Percentiles rank a stretch among this genome's conserved stretches.
phyloP scores from a whole-genome alignment of 495 filamentous ascomycete species.

The Zalerion maritima region DNA sequence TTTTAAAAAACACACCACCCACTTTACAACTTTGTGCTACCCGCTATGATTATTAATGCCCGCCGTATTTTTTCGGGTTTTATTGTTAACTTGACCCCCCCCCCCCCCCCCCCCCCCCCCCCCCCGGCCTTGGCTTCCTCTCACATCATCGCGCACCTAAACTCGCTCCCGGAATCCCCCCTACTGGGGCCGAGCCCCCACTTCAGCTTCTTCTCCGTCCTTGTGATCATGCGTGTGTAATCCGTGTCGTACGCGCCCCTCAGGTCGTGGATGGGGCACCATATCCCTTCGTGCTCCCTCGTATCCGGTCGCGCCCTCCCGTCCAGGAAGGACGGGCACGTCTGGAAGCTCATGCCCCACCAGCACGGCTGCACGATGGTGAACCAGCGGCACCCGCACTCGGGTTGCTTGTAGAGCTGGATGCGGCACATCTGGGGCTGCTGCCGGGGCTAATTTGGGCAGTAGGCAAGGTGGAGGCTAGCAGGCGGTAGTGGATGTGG shows the following conservation, averaged over 20 bases:
- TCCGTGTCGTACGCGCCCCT: constrained; percentile 21
- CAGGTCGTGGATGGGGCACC: constrained; percentile 17
- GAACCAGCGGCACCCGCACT: constrained; percentile 26
- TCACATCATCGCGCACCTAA: constrained; percentile 13
- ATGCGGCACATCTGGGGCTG: constrained; percentile 19
- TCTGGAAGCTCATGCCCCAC: constrained; percentile 20
- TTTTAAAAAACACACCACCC: too few species aligned
- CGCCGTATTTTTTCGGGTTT: too few species aligned
- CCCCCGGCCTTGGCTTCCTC: constrained; percentile 4
- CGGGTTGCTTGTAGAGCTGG: constrained; percentile 18
- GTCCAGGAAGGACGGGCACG: constrained; percentile 17
- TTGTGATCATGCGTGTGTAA: constrained; percentile 17
- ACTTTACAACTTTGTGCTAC: too few species aligned
- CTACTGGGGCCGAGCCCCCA: constrained; percentile 23
- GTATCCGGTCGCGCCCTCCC: constrained; percentile 12
- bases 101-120: neutral
- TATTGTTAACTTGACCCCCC: too few species aligned
- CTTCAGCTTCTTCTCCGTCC: constrained; percentile 14
- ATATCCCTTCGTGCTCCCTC: constrained; percentile 6
- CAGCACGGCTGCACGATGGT: constrained; percentile 18
- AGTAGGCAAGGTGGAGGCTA: too few species aligned
- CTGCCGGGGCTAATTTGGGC: too few species aligned
- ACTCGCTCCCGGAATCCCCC: constrained; percentile 20
- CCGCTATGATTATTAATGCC: too few species aligned
- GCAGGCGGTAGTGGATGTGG: too few species aligned